Evolutionary conservation across 148 eudicot genomes (phyloP).

Genomic region (Heliamphora exappendiculata): DNA sequence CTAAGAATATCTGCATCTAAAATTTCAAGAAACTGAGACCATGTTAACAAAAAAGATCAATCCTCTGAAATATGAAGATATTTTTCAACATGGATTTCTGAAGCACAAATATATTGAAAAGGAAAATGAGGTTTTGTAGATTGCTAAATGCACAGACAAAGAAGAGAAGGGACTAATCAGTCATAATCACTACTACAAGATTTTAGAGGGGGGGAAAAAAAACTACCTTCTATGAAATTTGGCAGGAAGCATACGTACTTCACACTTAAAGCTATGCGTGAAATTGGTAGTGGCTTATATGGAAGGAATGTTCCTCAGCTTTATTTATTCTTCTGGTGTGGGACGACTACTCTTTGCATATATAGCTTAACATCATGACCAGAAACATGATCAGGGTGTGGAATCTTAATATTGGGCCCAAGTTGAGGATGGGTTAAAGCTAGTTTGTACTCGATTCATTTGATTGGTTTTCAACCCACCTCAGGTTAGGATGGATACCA

Average conservation of each 20-base stretch:
- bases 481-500: too few species aligned
- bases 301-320: background rate
- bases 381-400: background rate
- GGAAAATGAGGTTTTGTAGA: too few species aligned
- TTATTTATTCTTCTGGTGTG: background rate
- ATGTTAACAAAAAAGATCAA: background rate
- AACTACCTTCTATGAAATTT: too few species aligned
- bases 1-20: background rate
- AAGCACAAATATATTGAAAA: background rate
- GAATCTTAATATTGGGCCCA: too few species aligned
- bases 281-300: background rate
- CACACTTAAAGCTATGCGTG: background rate
- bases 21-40: background rate
- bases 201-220: too few species aligned
- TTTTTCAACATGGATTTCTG: background rate
- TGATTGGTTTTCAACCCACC: too few species aligned
- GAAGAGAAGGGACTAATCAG: background rate
- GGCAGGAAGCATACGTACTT: background rate
- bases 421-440: too few species aligned
- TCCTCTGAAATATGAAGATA: background rate
- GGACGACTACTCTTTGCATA: background rate
- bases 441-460: too few species aligned
- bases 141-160: too few species aligned
- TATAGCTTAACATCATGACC: background rate
- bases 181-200: background rate